Conservation (phyloP, 257 asterid species). For the Fraxinus quadrangulata region DNA sequence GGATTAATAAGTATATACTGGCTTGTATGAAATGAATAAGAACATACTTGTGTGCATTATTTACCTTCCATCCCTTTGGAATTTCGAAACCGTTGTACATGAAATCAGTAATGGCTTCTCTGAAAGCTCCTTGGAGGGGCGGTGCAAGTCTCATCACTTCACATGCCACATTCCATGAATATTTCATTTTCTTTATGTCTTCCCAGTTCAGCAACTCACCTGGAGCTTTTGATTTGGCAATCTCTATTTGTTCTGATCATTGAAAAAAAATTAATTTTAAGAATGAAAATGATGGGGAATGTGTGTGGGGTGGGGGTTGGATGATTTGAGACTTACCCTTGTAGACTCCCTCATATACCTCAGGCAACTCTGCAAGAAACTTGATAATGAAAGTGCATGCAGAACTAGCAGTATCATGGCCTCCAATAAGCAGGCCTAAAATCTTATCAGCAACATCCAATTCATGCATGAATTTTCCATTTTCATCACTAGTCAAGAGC, state of each 20-base stretch:
- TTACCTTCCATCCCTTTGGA: conserved; percentile 53
- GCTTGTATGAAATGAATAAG: too few relatives aligned
- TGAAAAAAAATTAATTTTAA: too few relatives aligned
- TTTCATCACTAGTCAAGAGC: conserved; percentile 39
- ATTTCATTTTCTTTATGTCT: conserved; percentile 42
- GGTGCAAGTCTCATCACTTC: conserved; percentile 35
- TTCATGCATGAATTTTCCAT: conserved; percentile 39
- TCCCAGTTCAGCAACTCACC: conserved; percentile 38
- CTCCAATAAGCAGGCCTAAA: conserved; percentile 23
- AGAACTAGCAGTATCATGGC: conserved; percentile 22
- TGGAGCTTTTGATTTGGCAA: conserved; percentile 30
- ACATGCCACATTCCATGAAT: conserved; percentile 44
- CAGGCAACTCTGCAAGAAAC: conserved; percentile 22
- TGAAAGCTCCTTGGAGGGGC: conserved; percentile 39
- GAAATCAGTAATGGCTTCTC: conserved; percentile 40
- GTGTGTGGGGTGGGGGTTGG: not conserved
- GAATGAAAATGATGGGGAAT: too few relatives aligned
- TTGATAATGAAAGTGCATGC: conserved; percentile 23
- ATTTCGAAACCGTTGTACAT: conserved; percentile 32
- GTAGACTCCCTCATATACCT: conserved; percentile 15
- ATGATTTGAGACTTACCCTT: not conserved
- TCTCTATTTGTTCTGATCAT: conserved; percentile 39
- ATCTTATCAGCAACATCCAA: conserved; percentile 32
- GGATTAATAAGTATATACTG: too few relatives aligned
- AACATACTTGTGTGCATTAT: too few relatives aligned